These are phyloP conservation scores for Karstenula rhodostoma DNA, from an alignment of 2,329 filamentous ascomycete species.

Conservation along the genomic window DNA sequence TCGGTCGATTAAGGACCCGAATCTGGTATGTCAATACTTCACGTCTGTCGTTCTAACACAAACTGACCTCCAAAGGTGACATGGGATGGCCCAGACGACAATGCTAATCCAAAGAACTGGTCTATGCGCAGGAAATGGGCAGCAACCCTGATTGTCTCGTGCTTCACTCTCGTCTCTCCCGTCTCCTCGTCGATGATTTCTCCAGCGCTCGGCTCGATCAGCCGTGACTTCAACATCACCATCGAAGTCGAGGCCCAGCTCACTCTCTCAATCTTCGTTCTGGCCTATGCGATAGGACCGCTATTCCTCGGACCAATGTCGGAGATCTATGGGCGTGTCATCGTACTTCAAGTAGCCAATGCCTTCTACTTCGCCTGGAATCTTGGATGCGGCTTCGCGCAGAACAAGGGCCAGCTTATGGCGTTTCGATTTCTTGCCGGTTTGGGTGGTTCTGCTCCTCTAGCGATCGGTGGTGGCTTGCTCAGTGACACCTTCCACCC, in stretches of 20 bases:
- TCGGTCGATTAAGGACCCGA: slow-evolving; percentile 40
- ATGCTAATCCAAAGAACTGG: slow-evolving; percentile 59
- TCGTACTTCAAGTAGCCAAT: slow-evolving; percentile 49
- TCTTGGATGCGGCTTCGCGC: slow-evolving; percentile 50
- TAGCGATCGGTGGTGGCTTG: slow-evolving; percentile 42
- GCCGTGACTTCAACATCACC: slow-evolving; percentile 45
- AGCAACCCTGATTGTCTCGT: slow-evolving; percentile 54
- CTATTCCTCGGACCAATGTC: slow-evolving; percentile 49
- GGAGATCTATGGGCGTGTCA: slow-evolving; percentile 50
- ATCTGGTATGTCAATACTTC: slow-evolving; percentile 33
- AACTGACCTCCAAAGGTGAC: slow-evolving; percentile 44
- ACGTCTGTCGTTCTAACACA: not conserved
- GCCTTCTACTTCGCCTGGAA: slow-evolving; percentile 52
- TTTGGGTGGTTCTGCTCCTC: slow-evolving; percentile 30
- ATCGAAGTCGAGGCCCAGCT: slow-evolving; percentile 42
- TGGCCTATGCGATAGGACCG: slow-evolving; percentile 52
- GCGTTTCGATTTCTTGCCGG: slow-evolving; percentile 39
- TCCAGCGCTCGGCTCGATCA: slow-evolving; percentile 44
- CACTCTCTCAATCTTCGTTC: slow-evolving; percentile 50
- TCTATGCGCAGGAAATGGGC: slow-evolving; percentile 54
- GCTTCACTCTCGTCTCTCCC: slow-evolving; percentile 51
- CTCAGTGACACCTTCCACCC: slow-evolving; percentile 65
- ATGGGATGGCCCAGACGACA: slow-evolving; percentile 57
- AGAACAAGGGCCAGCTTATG: slow-evolving; percentile 24
- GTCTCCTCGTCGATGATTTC: slow-evolving; percentile 52